Evolutionary conservation across 208 protist species (phyloP), one percentile per base, ranked within the genome.

Genomic region (Spongospora subterranea): DNA sequence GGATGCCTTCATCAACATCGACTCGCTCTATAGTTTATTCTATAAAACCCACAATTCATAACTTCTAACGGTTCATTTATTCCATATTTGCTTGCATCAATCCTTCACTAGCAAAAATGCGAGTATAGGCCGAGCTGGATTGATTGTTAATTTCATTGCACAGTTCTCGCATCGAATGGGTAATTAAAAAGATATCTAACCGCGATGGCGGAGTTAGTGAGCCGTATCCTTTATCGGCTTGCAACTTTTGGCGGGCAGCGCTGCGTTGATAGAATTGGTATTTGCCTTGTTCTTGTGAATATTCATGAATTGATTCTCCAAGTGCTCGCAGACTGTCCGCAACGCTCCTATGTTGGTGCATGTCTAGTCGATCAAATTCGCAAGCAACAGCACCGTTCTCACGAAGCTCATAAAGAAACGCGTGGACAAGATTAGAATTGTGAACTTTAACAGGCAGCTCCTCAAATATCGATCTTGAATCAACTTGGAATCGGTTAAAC

Each of bases 391-490:
- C 32, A 0, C 66, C 82, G 20, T 54, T 64, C 29, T 93, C 91
- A 45, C 94, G 88, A 13, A 96, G 77, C 92, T 97, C 95, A 60
- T 91, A 95, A n/a, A 97, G 92, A 40, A 97, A 92, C 6, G 94
- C 95, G 46, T 93, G 93, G 38, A 95, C 92, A 0, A 97, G 92
- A 54, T 92, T 90, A 32, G 93, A 93, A 93, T 96, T 96, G 92
- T 95, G 94, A 41, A 97, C 94, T 40, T 92, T 92, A 60, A 97
- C 94, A 54, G 96, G 96, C 17, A 97, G 89, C 93, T 97, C 95
- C 77, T 96, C 92, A 88, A 96, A 96, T 35, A 96, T 93, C 46
- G 92, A 92, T 35, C 77, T 53, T 50, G 91, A 93, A 29, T 90
- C 82, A n/a, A 91, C 54, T 11, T 71, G 46, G 46, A 45, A 41